These are phyloP conservation scores for Crithidia acanthocephali DNA, from an alignment of 208 protist species.

Conservation along the genomic window DNA sequence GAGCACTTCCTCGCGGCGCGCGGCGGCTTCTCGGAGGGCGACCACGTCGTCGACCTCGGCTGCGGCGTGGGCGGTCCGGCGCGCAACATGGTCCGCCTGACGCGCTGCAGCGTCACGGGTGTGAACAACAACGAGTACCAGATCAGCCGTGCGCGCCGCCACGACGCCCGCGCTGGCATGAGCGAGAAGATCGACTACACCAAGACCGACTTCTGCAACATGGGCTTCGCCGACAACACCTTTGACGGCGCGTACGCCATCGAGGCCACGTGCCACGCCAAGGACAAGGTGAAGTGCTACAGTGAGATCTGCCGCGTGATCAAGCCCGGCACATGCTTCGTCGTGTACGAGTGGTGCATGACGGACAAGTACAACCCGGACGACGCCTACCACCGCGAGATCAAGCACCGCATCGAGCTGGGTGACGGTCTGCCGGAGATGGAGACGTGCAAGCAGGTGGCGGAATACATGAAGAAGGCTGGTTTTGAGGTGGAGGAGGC, in stretches of 20 bases:
- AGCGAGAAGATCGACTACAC: conserved; percentile 79
- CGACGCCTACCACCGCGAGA: conserved; percentile 87
- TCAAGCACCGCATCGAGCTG: conserved; percentile 95
- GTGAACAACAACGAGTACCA: conserved; percentile 99
- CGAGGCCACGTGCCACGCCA: conserved; percentile 98
- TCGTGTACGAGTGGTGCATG: conserved; percentile 96
- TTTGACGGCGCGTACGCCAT: conserved; percentile 97
- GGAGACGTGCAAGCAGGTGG: conserved; percentile 71
- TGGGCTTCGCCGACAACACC: conserved; percentile 86
- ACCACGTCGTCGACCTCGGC: conserved; percentile 92
- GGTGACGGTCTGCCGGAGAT: conserved; percentile 95
- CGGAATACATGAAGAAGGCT: conserved; percentile 85
- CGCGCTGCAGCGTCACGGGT: conserved; percentile 93
- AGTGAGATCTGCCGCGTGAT: conserved; percentile 95
- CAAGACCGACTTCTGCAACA: conserved; percentile 96
- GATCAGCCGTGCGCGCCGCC: conserved; percentile 84
- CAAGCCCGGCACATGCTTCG: conserved; percentile 94
- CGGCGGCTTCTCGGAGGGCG: conserved; percentile 85
- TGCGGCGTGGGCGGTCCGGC: conserved; percentile 97
- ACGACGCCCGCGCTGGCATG: conserved; percentile 75
- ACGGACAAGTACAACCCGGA: conserved; percentile 94
- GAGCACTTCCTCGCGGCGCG: conserved; percentile 94
- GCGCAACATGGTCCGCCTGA: conserved; percentile 95
- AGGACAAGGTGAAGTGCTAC: conserved; percentile 93
- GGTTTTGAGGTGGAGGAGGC: conserved; percentile 93